Percentiles rank a stretch among this genome's conserved stretches.
phyloP scores from a whole-genome alignment of 148 eudicot genomes.

The Pharnaceum exiguum region DNA sequence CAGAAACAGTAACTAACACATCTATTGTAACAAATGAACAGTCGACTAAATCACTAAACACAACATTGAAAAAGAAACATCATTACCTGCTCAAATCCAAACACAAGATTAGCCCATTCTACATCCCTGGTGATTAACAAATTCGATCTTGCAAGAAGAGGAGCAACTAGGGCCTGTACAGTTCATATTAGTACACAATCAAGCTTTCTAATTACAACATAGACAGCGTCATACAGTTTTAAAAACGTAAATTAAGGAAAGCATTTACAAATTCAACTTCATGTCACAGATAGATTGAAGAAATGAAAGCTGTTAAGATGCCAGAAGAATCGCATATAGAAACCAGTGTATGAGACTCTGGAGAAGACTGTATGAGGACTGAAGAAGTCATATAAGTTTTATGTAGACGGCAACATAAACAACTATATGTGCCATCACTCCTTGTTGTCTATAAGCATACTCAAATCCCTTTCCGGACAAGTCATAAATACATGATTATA shows the following conservation, averaged over 20 bases:
- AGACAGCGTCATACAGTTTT: background rate
- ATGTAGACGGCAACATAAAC: background rate
- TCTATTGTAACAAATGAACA: no score
- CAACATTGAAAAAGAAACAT: background rate
- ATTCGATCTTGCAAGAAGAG: constrained; percentile 94
- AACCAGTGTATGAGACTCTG: no score
- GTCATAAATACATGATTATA: background rate
- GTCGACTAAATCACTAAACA: background rate
- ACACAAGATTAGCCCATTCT: constrained; percentile 93
- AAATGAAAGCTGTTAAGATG: no score
- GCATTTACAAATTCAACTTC: background rate
- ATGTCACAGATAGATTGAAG: no score
- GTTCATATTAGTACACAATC: constrained; percentile 1
- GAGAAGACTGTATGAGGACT: no score
- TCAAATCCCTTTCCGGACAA: no score
- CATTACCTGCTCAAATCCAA: constrained; percentile 97
- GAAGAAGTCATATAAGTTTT: background rate
- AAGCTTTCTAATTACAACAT: background rate
- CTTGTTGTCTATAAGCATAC: no score
- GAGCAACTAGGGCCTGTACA: constrained; percentile 60
- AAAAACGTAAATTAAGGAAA: background rate
- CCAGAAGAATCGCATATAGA: no score
- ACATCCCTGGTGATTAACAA: constrained; percentile 90
- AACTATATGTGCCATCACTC: background rate
- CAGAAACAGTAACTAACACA: no score